Conservation (phyloP, 179 eudicot species). For the Actinidia arguta region DNA sequence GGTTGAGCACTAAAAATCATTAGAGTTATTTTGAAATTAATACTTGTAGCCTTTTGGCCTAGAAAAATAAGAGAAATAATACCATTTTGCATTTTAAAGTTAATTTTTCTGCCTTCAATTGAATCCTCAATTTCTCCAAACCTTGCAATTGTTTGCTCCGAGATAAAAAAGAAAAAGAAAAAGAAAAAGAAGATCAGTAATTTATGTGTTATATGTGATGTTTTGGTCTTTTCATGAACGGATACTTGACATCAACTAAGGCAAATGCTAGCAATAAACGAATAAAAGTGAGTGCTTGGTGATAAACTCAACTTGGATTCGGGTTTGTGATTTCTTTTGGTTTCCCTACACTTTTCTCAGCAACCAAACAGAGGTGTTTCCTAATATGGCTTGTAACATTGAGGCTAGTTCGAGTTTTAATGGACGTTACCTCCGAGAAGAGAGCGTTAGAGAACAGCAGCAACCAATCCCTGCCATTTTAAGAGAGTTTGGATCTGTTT, state of each 20-base stretch:
- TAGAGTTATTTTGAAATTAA: conserved; percentile 3
- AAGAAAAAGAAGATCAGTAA: not conserved
- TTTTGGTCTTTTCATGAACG: not conserved
- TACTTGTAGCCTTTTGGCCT: not conserved
- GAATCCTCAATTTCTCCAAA: not conserved
- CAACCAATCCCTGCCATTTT: conserved; percentile 65
- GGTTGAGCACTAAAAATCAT: not conserved
- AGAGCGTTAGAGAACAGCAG: conserved; percentile 49
- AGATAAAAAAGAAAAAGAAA: not conserved
- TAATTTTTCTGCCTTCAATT: not conserved
- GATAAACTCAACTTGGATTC: not conserved
- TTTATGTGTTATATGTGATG: not conserved
- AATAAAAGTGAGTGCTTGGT: not conserved
- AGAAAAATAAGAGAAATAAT: not conserved
- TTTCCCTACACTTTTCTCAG: conserved; percentile 4
- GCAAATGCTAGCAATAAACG: not conserved
- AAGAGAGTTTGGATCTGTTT: conserved; percentile 10
- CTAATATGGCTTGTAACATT: not conserved
- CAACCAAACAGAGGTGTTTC: not conserved
- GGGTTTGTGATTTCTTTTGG: not conserved
- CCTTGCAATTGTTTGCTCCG: not conserved
- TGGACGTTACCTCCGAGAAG: conserved; percentile 59
- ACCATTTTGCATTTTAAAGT: not conserved
- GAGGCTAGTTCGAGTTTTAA: not conserved
- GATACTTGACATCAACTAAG: not conserved